A percentile compares a stretch with the other conserved stretches of the same genome.
Conservation (phyloP, 2,329 filamentous ascomycete genomes). For the Diaporthe velutina region DNA sequence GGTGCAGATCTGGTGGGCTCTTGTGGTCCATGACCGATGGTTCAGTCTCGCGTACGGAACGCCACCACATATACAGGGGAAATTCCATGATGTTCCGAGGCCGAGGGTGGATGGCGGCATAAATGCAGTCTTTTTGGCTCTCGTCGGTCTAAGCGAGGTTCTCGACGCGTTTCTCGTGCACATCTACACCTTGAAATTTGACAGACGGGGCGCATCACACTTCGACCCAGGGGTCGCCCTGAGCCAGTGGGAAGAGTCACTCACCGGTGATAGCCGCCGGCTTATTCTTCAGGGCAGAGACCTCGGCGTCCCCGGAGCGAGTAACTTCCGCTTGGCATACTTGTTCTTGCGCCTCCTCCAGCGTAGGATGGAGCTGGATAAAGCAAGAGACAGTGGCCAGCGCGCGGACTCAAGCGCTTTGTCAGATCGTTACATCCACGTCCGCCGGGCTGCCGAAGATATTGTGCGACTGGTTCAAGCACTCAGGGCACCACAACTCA, state of each 20-base stretch:
- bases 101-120: slow-evolving; percentile 31
- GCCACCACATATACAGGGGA: slow-evolving; percentile 59
- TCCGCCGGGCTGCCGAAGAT: slow-evolving; percentile 60
- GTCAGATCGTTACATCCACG: slow-evolving; percentile 54
- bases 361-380: slow-evolving; percentile 60
- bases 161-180: slow-evolving; percentile 49
- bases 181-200: slow-evolving; percentile 40
- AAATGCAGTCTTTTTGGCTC: slow-evolving; percentile 55
- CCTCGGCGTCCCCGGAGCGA: slow-evolving; percentile 57
- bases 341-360: slow-evolving; percentile 61
- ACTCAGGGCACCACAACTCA: slow-evolving; percentile 55
- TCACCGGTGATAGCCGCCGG: slow-evolving; percentile 53
- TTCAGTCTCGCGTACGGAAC: slow-evolving; percentile 66
- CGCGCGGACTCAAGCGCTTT: slow-evolving; percentile 32
- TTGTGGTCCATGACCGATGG: slow-evolving; percentile 69
- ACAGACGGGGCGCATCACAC: slow-evolving; percentile 37
- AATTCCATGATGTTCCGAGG: slow-evolving; percentile 62
- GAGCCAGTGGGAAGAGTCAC: slow-evolving; percentile 58
- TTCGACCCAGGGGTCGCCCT: slow-evolving; percentile 54
- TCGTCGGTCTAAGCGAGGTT: slow-evolving; percentile 59
- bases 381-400: slow-evolving; percentile 48
- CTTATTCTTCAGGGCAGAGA: slow-evolving; percentile 58
- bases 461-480: slow-evolving; percentile 63
- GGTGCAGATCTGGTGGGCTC: slow-evolving; percentile 68
- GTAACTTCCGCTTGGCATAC: slow-evolving; percentile 66